A percentile compares a stretch with the other conserved stretches of the same genome.
phyloP scores from a whole-genome alignment of 2,329 filamentous ascomycete species.

The Cladosporium oxysporum region DNA sequence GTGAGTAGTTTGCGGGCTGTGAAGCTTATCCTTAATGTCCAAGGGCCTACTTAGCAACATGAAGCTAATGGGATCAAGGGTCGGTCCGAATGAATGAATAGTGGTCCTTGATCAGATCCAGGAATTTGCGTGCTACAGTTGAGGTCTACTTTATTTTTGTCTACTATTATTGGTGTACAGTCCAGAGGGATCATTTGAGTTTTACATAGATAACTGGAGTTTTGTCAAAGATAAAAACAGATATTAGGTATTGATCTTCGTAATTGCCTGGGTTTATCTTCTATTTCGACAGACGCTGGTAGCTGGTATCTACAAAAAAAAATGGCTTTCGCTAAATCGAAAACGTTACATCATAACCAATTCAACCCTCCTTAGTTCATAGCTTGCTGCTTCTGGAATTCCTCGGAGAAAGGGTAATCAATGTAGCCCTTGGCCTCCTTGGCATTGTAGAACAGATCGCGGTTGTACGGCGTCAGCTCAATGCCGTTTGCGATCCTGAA shows the following conservation, averaged over 20 bases:
- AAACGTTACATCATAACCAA: neutral
- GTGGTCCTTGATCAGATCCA: no score
- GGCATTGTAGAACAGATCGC: constrained; percentile 47
- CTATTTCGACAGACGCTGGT: neutral
- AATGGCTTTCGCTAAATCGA: neutral
- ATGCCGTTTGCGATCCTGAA: constrained; percentile 47
- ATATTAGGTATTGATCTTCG: no score
- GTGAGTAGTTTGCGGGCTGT: neutral
- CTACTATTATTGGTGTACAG: no score
- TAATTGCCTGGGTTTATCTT: no score
- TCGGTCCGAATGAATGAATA: neutral
- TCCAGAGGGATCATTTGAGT: no score
- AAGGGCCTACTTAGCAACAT: neutral
- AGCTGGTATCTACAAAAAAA: neutral
- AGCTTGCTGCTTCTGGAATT: constrained; percentile 16
- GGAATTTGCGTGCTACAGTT: no score
- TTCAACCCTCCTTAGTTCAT: neutral
- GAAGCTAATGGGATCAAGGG: constrained; percentile 4
- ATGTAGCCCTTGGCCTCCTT: constrained; percentile 43
- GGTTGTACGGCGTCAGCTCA: constrained; percentile 45
- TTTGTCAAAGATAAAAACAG: no score
- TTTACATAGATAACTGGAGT: no score
- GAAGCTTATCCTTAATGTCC: neutral
- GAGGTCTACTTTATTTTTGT: no score
- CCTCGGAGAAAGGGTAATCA: constrained; percentile 42